Conservation (phyloP, 2,329 filamentous ascomycete species). For the Neocucurbitaria cava region DNA sequence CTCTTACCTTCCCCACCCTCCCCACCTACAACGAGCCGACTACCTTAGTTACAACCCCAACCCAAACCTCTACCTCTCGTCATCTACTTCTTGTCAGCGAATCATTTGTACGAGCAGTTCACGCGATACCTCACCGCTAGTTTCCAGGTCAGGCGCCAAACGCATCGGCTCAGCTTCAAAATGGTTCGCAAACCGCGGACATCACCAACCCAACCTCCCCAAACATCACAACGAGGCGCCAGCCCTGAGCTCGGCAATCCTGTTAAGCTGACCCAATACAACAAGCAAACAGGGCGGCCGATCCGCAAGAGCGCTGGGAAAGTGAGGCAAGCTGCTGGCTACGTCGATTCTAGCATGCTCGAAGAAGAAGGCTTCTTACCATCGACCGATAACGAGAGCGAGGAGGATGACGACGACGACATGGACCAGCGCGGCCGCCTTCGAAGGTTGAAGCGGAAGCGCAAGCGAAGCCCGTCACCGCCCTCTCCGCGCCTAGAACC, state of each 20-base stretch:
- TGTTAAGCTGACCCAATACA: slow-evolving; percentile 42
- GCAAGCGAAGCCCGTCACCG: slow-evolving; percentile 45
- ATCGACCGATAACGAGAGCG: slow-evolving; percentile 27
- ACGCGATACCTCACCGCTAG: neutral
- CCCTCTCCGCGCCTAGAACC: slow-evolving; percentile 44
- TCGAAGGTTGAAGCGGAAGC: slow-evolving; percentile 37
- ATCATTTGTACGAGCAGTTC: neutral
- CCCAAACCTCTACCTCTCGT: slow-evolving; percentile 8
- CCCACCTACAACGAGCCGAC: slow-evolving; percentile 2
- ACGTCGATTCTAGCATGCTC: slow-evolving; percentile 49
- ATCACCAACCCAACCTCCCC: neutral
- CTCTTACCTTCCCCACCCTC: neutral
- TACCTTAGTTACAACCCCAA: slow-evolving; percentile 5
- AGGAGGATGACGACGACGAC: slow-evolving; percentile 39
- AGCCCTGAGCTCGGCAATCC: slow-evolving; percentile 43
- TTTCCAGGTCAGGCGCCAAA: neutral
- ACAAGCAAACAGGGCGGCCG: slow-evolving; percentile 51
- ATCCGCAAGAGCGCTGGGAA: slow-evolving; percentile 51
- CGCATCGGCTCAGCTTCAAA: neutral
- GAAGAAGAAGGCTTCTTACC: slow-evolving; percentile 40
- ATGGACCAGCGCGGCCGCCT: slow-evolving; percentile 21
- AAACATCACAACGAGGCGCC: slow-evolving; percentile 10
- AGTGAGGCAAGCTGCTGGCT: slow-evolving; percentile 45
- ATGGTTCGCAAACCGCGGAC: slow-evolving; percentile 11
- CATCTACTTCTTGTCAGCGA: neutral